Conservation (phyloP, 352 stramenopile species). For the Phytophthora pinifolia region DNA sequence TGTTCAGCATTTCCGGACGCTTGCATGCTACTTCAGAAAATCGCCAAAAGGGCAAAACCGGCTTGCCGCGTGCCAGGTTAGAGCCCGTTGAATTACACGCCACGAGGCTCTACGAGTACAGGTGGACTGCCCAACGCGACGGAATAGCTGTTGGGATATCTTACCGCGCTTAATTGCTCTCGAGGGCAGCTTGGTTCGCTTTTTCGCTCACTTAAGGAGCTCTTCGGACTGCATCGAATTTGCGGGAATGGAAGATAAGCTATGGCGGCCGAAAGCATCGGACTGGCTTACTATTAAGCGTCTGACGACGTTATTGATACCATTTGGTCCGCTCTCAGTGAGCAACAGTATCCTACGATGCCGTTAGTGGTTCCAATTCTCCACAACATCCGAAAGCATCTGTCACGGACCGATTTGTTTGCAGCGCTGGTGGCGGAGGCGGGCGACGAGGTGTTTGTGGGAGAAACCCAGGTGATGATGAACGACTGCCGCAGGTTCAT, state of each 20-base stretch:
- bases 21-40: constrained; percentile 19
- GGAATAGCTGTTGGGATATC: constrained; percentile 20
- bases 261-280: neutral
- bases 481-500: constrained; percentile 9
- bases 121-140: constrained; percentile 11
- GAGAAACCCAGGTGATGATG: constrained; percentile 14
- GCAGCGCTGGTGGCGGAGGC: neutral
- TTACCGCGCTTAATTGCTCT: constrained; percentile 10
- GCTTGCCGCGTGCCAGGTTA: neutral
- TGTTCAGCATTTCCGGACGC: constrained; percentile 15
- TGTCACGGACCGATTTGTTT: constrained; percentile 14
- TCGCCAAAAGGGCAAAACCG: constrained; percentile 15
- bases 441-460: constrained; percentile 1
- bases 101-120: neutral
- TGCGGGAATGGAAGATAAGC: constrained; percentile 1
- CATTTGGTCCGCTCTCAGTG: constrained; percentile 5
- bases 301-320: neutral
- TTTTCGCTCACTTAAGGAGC: constrained; percentile 6
- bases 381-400: neutral
- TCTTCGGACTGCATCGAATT: neutral
- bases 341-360: constrained; percentile 11
- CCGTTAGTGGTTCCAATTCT: constrained; percentile 8
- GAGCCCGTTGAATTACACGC: neutral
- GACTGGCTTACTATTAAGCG: constrained; percentile 16
- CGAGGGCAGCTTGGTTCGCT: neutral